phyloP scores from a whole-genome alignment of 2,329 filamentous ascomycete genomes.

The Cercospora zeina region DNA sequence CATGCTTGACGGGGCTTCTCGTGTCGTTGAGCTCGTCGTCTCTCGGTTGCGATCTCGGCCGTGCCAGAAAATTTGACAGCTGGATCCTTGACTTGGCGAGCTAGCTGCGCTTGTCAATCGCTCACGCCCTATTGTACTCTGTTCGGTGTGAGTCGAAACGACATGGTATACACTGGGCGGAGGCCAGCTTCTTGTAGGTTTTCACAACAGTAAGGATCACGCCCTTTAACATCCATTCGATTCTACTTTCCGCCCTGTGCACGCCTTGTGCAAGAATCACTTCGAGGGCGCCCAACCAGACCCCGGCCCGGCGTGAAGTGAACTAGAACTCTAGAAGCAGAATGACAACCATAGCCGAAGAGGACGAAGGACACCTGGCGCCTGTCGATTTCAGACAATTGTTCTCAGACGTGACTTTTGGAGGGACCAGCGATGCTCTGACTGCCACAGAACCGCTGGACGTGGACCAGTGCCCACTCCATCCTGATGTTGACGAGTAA shows the following conservation, averaged over 20 bases:
- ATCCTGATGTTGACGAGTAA: conserved; percentile 28
- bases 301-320: conserved; percentile 5
- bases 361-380: conserved; percentile 23
- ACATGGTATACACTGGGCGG: background rate
- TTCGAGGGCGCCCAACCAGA: conserved; percentile 1
- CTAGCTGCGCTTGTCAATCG: conserved; percentile 14
- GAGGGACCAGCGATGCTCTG: conserved; percentile 15
- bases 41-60: conserved; percentile 1
- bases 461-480: conserved; percentile 19
- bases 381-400: conserved; percentile 23
- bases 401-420: conserved; percentile 22
- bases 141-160: conserved; percentile 14
- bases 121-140: conserved; percentile 20
- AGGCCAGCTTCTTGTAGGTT: conserved; percentile 11
- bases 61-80: conserved; percentile 10
- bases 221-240: conserved; percentile 8
- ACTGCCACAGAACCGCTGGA: conserved; percentile 11
- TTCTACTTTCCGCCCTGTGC: conserved; percentile 1
- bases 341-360: conserved; percentile 26
- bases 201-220: conserved; percentile 7
- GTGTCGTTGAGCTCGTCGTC: background rate
- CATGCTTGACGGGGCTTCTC: background rate
- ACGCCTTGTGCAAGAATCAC: conserved; percentile 12
- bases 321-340: conserved; percentile 3
- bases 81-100: conserved; percentile 16